Evolutionary conservation across 148 eudicot genomes (phyloP), one percentile per base, ranked within the genome.

Genomic region (Cornus florida): DNA sequence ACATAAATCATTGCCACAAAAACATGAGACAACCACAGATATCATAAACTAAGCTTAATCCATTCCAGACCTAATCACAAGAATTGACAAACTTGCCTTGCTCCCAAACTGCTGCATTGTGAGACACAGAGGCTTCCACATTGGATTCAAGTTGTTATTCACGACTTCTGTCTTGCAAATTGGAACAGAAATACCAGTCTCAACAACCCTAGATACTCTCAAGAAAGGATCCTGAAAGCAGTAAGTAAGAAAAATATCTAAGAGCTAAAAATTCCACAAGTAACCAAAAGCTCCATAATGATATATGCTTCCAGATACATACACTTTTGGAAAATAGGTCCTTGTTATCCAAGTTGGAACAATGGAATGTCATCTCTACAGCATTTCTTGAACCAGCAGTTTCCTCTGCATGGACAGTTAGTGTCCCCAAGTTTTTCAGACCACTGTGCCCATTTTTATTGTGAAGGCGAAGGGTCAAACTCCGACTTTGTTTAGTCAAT

Each of bases 311-410:
- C 28, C 20, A n/a, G 39, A 53, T 73, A 75, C 93, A 62, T 91
- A 96, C 99, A 88, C 94, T 93, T 89, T 90, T 96, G 17, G 99
- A 96, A 22, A 93, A 80, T n/a, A 84, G 22, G 62, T 96, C 99
- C 80, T 91, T 92, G 90, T 96, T 91, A 59, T 84, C 89, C 85
- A 96, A 87, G 68, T 87, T 70, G 2, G 77, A 79, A 83, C 95
- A 93, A 13, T 87, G 92, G 64, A 96, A 87, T 60, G 76, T 80
- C 39, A 93, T 88, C 83, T 92, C 98, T 39, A 89, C 86, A 72
- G 95, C 97, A 78, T 56, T 85, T 81, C 87, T 90, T 43, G 95
- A 87, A 75, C 92, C 81, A 73, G 87, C 80, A 46, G 91, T 88
- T 84, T 96, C 98, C n/a, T n/a, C n/a, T n/a, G n/a, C n/a, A n/a